A percentile compares a stretch with the other conserved stretches of the same genome.
Evolutionary conservation across 2,329 filamentous ascomycete species (phyloP).

Genomic region (Fusarium camptoceras): DNA sequence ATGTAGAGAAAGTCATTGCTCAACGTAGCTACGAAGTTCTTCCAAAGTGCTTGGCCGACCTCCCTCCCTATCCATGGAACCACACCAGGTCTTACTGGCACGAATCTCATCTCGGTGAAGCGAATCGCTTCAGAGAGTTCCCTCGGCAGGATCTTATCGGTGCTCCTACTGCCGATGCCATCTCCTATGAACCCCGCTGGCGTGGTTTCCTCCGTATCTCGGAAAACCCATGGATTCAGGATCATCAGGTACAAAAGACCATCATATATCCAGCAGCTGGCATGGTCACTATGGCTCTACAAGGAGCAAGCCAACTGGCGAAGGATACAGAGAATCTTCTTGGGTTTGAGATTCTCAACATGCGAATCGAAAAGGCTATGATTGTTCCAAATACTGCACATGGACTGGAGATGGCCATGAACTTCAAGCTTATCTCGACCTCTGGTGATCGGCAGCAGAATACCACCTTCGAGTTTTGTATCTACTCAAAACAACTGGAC

Average conservation of each 20-base stretch:
- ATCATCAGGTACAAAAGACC: slow-evolving; percentile 64
- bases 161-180: slow-evolving; percentile 57
- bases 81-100: slow-evolving; percentile 65
- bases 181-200: slow-evolving; percentile 61
- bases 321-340: slow-evolving; percentile 39
- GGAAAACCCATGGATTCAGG: slow-evolving; percentile 64
- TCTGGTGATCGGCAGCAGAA: neutral
- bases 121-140: slow-evolving; percentile 58
- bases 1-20: slow-evolving; percentile 49
- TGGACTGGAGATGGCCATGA: slow-evolving; percentile 64
- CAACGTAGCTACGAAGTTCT: slow-evolving; percentile 20
- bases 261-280: slow-evolving; percentile 64
- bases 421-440: slow-evolving; percentile 51
- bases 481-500: slow-evolving; percentile 59
- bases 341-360: slow-evolving; percentile 59
- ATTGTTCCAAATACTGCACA: slow-evolving; percentile 59
- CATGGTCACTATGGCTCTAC: slow-evolving; percentile 62
- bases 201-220: slow-evolving; percentile 60
- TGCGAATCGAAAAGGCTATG: slow-evolving; percentile 64
- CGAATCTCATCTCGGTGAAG: slow-evolving; percentile 60
- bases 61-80: slow-evolving; percentile 68
- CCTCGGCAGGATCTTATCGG: slow-evolving; percentile 65
- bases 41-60: slow-evolving; percentile 55
- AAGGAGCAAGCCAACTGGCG: slow-evolving; percentile 58
- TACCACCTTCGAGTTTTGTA: slow-evolving; percentile 54